Conservation (phyloP, 75 land plant species). For the Cunninghamia lanceolata region DNA sequence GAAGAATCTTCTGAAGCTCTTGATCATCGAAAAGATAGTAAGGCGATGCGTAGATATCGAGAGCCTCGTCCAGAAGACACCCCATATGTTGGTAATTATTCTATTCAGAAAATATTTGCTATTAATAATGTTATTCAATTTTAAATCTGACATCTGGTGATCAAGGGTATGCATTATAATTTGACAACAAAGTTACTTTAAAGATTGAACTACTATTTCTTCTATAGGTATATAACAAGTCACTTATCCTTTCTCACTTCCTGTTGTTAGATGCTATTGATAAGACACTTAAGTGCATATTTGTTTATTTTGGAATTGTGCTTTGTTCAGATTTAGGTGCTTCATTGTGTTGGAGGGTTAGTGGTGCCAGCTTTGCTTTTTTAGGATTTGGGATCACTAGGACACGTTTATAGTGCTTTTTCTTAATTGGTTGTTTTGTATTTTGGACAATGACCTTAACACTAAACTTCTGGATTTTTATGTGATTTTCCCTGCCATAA, state of each 20-base stretch:
- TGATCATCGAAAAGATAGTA: conserved; percentile 6
- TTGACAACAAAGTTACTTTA: background rate
- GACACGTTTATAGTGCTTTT: background rate
- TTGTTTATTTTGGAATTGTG: background rate
- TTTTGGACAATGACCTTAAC: background rate
- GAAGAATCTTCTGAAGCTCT: conserved; percentile 1
- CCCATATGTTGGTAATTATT: conserved; percentile 26
- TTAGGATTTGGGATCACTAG: background rate
- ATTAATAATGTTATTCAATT: background rate
- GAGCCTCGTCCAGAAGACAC: conserved; percentile 18
- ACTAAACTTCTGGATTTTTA: background rate
- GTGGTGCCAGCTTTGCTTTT: background rate
- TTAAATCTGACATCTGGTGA: background rate
- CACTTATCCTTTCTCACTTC: no score
- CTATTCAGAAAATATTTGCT: background rate
- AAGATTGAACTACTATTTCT: background rate
- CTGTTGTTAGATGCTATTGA: no score
- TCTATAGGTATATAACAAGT: background rate
- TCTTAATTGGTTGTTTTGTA: background rate
- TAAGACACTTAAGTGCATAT: background rate
- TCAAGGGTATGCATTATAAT: background rate
- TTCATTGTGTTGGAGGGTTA: background rate
- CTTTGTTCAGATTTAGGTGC: background rate
- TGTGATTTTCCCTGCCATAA: background rate
- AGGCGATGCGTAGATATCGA: conserved; percentile 29